Base-by-base conservation (phyloP, 495 filamentous ascomycete genomes). In the Aspergillus leporis region DNA sequence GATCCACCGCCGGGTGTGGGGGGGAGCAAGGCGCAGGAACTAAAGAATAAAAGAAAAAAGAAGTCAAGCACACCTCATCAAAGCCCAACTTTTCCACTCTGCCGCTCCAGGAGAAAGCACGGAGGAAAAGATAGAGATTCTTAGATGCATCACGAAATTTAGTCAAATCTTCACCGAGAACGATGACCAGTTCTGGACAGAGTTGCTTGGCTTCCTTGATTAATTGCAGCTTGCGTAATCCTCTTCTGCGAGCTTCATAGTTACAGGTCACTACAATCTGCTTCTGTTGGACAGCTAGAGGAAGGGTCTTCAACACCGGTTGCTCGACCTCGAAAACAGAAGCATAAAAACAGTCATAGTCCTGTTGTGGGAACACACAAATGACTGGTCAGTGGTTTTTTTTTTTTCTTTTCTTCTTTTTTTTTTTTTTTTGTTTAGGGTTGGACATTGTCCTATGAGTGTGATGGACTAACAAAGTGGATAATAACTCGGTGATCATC, bases 261-360 rank as follows among this genome's bases (percentile, higher is more conserved):
- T 98, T 97, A 80, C 92, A 96, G 5, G 93, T 98, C 45, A 92
- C 93, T 25, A 97, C 83, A 46, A 97, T 96, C 65, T 90, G 88
- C 74, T 97, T 97, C 74, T 91, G 88, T 68, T 90, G 86, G 36
- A 91, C 85, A 47, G 85, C 87, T 46, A 97, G 74, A 9, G 92
- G 91, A 41, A 88, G 72, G 0, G 82, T 75, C 61, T 85, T 92
- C 60, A 96, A 77, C 0, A 79, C 72, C 1, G 93, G 91, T 62
- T 89, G 86, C 62, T 89, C 85, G 56, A 86, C 86, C 72, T 97
- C 92, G 60, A 93, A 87, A 32, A 93, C 92, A 43, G 90, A 87
- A 32, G 92, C 92, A 69, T 98, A 98, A 78, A 97, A 97, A 71
- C 91, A 95, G 76, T 96, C 90, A 76, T 94, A 90, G 74, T 93